Evolutionary conservation across 192 early-diverging fungal genomes (phyloP), one percentile per base, ranked within the genome.

Genomic region (Gonapodya sp.): DNA sequence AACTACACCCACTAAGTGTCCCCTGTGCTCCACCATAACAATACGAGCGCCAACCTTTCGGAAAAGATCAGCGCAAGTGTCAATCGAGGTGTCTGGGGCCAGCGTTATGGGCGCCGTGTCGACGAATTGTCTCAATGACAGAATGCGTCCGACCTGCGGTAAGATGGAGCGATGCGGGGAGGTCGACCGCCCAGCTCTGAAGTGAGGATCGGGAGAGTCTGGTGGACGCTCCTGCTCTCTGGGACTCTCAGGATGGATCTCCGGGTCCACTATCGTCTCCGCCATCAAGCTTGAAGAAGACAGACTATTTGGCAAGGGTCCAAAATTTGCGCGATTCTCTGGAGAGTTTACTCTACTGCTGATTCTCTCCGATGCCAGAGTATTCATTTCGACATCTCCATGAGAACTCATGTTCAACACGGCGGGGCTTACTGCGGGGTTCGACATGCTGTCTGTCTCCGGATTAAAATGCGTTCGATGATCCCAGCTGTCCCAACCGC

Each of bases 81-180:
- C 75, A 18, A 34, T 34, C 18, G 75, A 34, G 18, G 34, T 18
- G 75, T 77, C 30, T 2, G 75, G 75, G 2, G 18, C 34, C 2
- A 77, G 75, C 75, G 75, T 77, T 16, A 77, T 77, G 8, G 75
- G 75, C 75, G 75, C 75, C 8, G 75, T 18, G 34, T 77, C 75
- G 8, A 77, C 75, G 31, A 77, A 32, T 24, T 64, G 46, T 8
- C 46, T 8, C 8, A 64, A 24, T 24, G 46, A 64, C 8, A 64
- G 46, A 64, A 24, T 24, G 24, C 8, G 46, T 24, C 8, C 8
- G 24, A 64, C 24, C 8, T 64, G 46, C 8, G 46, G 46, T 16
- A 64, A 24, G n/a, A n/a, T n/a, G 46, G 8, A 16, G 8, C 46
- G 46, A 64, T 64, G 46, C 46, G 46, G 46, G 8, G 46, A 64